Evolutionary conservation across 352 stramenopile species (phyloP), one percentile per base, ranked within the genome.

Genomic region (Globisporangium megalacanthum): DNA sequence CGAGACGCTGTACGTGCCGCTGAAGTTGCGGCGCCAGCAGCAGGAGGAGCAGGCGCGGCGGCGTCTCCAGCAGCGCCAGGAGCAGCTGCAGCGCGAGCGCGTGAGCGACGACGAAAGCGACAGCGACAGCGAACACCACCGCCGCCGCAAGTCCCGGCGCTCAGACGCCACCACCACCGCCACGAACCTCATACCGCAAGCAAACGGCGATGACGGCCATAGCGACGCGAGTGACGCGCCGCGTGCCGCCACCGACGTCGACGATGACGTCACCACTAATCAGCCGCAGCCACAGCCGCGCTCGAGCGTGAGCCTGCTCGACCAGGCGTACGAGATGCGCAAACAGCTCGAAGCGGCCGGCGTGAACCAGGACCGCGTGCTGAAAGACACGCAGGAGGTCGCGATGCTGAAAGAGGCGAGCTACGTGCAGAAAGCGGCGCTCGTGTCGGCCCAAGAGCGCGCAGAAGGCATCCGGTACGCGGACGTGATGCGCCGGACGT

Each of bases 381-480:
- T 92, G 60, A 85, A 94, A 66, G 79, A 92, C 49, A 79, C 83
- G 25, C 76, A 90, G 58, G 95, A 98, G 65, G 73, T 94, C 54
- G 89, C 82, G 15, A 97, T 98, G 72, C 83, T 98, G 44, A 96
- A 96, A 59, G 94, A 98, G 68, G 94, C 94, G 10, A 94, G 77
- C 22, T 92, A 98, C 63, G 94, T 99, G 29, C 94, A 98, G 70
- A 99, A 97, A 52, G 97, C 90, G 56, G 94, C 95, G 59, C 81
- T 98, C 13, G 90, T 98, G 63, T 97, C 90, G 15, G 92, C 88
- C 3, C 83, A 88, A 10, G 94, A 99, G 72, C 82, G 94, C 20
- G 93, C 93, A 4, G 76, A 97, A 60, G 96, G 95, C 8, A 89
- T 96, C 35, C 75, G 86, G 10, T 99, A 98, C 73, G 79, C 72